Base-by-base conservation (phyloP, 192 early-diverging fungal genomes). In the Coemansia sp. region DNA sequence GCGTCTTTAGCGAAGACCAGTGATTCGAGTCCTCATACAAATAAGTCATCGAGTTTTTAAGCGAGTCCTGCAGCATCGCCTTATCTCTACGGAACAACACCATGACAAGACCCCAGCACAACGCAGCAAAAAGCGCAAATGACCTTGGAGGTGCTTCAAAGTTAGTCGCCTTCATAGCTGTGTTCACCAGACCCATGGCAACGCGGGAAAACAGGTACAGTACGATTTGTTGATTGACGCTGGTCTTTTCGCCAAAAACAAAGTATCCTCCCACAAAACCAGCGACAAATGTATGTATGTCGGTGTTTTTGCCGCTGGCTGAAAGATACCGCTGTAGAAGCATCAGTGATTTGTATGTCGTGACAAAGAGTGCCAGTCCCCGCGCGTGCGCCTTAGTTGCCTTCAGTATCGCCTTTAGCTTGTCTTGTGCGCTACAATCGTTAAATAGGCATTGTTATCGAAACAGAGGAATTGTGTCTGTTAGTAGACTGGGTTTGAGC, bases 141-240 rank as follows among this genome's bases (percentile, higher is more conserved):
- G 94, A 88, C 60, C 91, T 85, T 33, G 85, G 73, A 34, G 95
- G 95, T 41, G 88, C 90, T n/a, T 90, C 78, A 37, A 97, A 78
- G 35, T 86, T 61, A 65, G 85, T 73, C 39, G 88, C 86, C 84
- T 94, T 89, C 41, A 94, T 89, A 5, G 86, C 86, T 37, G 94
- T 66, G 79, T 94, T 94, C 62, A 92, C 94, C 35, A 96, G 66
- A 6, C 95, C 97, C 72, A 95, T 86, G 72, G 91, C 76, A 51
- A 98, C 90, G 32, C 97, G 90, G 18, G 95, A 96, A 75, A 98
- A 96, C 48, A 98, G 81, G 67, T 98, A 98, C 56, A 97, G 80
- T 0, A 94, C 90, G 66, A 98, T 98, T 88, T 98, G 97, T 72
- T 96, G 91, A 83, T 98, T 98, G 73, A 98, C 88, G 77, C 90